Evolutionary conservation across 2,329 filamentous ascomycete genomes (phyloP), one percentile per base, ranked within the genome.

Genomic region (Trichoderma asperellum): DNA sequence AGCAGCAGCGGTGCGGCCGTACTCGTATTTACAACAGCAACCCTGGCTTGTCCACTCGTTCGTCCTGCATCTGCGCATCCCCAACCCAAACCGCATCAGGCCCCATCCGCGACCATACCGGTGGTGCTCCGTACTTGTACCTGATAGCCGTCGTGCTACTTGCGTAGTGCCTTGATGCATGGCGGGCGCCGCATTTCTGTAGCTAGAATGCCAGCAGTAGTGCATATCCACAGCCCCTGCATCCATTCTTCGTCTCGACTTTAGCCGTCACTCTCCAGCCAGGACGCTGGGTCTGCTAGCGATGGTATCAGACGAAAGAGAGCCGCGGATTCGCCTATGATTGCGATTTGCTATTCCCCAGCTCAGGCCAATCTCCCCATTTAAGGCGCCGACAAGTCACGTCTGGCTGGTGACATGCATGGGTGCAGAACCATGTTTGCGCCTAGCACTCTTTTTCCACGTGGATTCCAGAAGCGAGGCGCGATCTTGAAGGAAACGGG

Each of bases 381-480:
- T 18, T 56, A 18, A 29, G 21, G 40, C 35, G 55, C 35, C 12
- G 37, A 43, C 64, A 67, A 67, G 64, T 59, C 64, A 59, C n/a
- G 29, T n/a, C 64, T 67, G 40, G 32, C 40, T 34, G 64, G 53
- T 67, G 55, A 67, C 55, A 67, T 67, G 21, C 64, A 56, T 67
- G 55, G 64, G 32, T 59, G 29, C 5, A 24, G 21, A 59, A 59
- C 32, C 29, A 35, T 43, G 57, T 59, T 29, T 49, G 57, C 24
- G 49, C 64, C 55, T 58, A 66, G 62, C 64, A 67, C 53, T 34
- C 27, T 24, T 32, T 32, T 67, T 58, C 64, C 64, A 67, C 64
- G 64, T 67, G 64, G 64, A 58, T 67, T 67, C 64, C 53, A 67
- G 64, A 67, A 67, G 64, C 64, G 64, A 67, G 63, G 53, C 55